Evolutionary conservation across 1,139 yeast genomes (phyloP).

Genomic region (Kurtzmaniella quercitrusa): DNA sequence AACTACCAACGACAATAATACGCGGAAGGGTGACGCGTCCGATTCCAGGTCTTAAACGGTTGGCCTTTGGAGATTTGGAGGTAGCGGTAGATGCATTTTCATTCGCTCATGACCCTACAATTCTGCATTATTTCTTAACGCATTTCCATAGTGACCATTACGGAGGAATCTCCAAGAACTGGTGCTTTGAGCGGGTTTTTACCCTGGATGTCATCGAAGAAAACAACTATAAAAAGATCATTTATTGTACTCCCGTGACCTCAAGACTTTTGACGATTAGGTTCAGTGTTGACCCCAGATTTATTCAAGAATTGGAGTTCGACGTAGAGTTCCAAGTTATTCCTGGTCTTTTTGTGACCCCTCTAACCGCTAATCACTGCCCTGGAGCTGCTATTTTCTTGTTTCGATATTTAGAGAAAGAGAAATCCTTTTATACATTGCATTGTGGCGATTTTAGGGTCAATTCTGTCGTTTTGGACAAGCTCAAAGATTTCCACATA

Average conservation of each 20-base stretch:
- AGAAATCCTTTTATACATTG: slow-evolving; percentile 33
- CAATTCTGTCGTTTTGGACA: slow-evolving; percentile 36
- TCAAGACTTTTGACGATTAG: slow-evolving; percentile 49
- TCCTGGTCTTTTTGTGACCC: slow-evolving; percentile 48
- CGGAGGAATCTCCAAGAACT: slow-evolving; percentile 73
- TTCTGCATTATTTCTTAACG: slow-evolving; percentile 55
- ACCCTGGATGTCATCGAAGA: slow-evolving; percentile 21
- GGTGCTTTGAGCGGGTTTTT: slow-evolving; percentile 52
- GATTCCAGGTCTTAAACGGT: slow-evolving; percentile 53
- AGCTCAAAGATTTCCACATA: slow-evolving; percentile 29
- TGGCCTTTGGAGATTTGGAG: slow-evolving; percentile 28
- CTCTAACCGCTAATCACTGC: slow-evolving; percentile 88
- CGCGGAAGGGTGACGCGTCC: slow-evolving; percentile 24
- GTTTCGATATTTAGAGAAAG: slow-evolving; percentile 45
- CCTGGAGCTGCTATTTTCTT: slow-evolving; percentile 88
- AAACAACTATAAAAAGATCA: slow-evolving; percentile 37
- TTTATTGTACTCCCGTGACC: slow-evolving; percentile 72
- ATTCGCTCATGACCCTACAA: slow-evolving; percentile 42
- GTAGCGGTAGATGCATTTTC: slow-evolving; percentile 70
- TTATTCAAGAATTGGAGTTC: slow-evolving; percentile 44
- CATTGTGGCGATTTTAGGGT: slow-evolving; percentile 96
- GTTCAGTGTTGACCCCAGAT: slow-evolving; percentile 53
- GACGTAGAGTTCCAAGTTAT: slow-evolving; percentile 15
- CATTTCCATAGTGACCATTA: slow-evolving; percentile 96
- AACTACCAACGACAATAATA: slow-evolving; percentile 19